Evolutionary conservation across 257 asterid species (phyloP).

Genomic region (Fraxinus anomala): DNA sequence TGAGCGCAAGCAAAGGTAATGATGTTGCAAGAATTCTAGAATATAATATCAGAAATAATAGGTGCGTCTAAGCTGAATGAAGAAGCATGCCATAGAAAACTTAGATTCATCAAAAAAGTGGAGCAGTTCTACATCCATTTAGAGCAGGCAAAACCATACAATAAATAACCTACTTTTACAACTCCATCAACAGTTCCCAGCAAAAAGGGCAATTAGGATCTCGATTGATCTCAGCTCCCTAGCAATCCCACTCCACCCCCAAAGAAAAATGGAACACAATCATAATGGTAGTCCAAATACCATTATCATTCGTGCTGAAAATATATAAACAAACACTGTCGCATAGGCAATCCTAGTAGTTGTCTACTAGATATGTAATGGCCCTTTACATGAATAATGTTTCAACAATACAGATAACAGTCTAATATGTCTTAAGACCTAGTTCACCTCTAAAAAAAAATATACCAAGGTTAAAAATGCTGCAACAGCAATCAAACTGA

Average conservation of each 20-base stretch:
- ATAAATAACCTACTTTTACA: background rate
- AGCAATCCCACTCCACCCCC: background rate
- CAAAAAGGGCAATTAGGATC: background rate
- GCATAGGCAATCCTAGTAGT: background rate
- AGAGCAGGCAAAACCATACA: background rate
- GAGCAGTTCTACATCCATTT: background rate
- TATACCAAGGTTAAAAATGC: background rate
- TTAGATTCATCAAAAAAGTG: background rate
- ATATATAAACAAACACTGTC: background rate
- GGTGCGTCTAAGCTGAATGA: background rate
- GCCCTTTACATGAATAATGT: background rate
- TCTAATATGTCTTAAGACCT: background rate
- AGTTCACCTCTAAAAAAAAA: background rate
- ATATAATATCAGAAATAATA: background rate
- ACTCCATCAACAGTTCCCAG: background rate
- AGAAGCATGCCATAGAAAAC: background rate
- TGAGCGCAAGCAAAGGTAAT: constrained; percentile 15
- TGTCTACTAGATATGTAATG: background rate
- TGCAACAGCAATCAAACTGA: background rate
- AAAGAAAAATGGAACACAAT: background rate
- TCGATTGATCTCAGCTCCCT: background rate
- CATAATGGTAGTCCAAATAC: background rate
- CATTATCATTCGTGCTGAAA: background rate
- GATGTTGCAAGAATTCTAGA: background rate
- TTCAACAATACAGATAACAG: background rate